Base-by-base conservation (phyloP, 2,329 filamentous ascomycete species). In the Penicillium olsonii region DNA sequence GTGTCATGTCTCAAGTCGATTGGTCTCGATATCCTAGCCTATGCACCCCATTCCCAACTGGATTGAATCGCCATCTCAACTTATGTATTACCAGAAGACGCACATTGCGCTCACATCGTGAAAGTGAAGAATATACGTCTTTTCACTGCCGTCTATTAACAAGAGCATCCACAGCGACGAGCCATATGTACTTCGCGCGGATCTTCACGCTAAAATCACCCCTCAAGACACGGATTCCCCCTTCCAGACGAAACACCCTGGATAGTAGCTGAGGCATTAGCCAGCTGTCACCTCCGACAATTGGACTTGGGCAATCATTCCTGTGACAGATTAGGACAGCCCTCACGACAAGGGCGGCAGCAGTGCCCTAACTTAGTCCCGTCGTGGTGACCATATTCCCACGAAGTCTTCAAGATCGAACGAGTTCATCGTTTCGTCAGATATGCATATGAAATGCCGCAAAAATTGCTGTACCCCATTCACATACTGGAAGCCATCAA, bases 161-260 rank as follows among this genome's bases (percentile, higher is more conserved):
- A n/a, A 65, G 31, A 3, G 54, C 51, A 48, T 63, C 61, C 5
- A 60, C 52, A 3, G 53, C 60, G 24, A 49, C 42, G 8, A 64
- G 35, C 54, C 56, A 62, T 19, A 5, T 50, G 49, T 8, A 61
- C 45, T 5, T 51, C 54, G 2, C 37, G 33, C 6, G 56, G 56
- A 8, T 62, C 40, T 24, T 34, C 15, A n/a, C 9, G 27, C 53
- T 65, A 59, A 33, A 63, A 65, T 57, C 61, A 63, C 1, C 53
- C 60, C 27, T 65, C 62, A 14, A 62, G 41, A 41, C 63, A 66
- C 1, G 63, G 55, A 41, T 65, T 63, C 0, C 61, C 61, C 2
- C 61, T 65, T 1, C 59, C 60, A 2, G 56, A 59, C 0, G 54
- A 39, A 5, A 61, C 59, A 4, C 61, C 57, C 12, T 63, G 59